Conservation (phyloP, 1,284 basidiomycete genomes). For the Sphaerobolus stellatus region DNA sequence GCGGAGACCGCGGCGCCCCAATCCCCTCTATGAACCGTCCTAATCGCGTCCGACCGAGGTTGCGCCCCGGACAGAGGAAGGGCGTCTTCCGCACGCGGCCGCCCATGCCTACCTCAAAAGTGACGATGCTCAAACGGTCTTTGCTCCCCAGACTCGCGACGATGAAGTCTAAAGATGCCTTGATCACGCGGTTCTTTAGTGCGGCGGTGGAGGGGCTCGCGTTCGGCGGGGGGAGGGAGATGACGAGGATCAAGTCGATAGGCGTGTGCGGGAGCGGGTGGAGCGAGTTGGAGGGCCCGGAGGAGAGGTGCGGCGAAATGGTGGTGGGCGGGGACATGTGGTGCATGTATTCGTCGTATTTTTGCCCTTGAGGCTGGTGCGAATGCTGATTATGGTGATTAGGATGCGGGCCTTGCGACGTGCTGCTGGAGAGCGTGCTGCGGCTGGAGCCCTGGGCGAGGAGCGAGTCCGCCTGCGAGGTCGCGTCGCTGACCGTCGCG, state of each 20-base stretch:
- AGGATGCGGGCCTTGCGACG: conserved; percentile 58
- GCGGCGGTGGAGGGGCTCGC: conserved; percentile 75
- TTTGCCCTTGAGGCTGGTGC: conserved; percentile 54
- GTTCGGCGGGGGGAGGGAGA: conserved; percentile 78
- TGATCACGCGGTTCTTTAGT: conserved; percentile 85
- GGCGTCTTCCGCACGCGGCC: conserved; percentile 86
- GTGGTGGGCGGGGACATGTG: conserved; percentile 45
- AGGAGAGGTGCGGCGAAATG: conserved; percentile 74
- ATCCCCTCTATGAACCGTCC: conserved; percentile 77
- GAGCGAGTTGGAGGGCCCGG: conserved; percentile 74
- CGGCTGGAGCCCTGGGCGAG: conserved; percentile 60
- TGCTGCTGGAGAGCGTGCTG: conserved; percentile 67
- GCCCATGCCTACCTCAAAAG: conserved; percentile 80
- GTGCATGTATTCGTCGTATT: conserved; percentile 22
- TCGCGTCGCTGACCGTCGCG: conserved; percentile 41
- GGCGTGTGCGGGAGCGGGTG: conserved; percentile 81
- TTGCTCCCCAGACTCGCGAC: conserved; percentile 69
- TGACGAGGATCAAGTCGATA: conserved; percentile 87
- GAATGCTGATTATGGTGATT: conserved; percentile 32
- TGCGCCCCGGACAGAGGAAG: conserved; percentile 72
- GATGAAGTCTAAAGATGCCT: conserved; percentile 80
- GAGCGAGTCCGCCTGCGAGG: conserved; percentile 62
- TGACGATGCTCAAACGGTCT: conserved; percentile 84
- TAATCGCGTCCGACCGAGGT: conserved; percentile 68
- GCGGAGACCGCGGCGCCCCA: conserved; percentile 31